A percentile compares a stretch with the other conserved stretches of the same genome.
phyloP scores from a whole-genome alignment of 2,329 filamentous ascomycete genomes.

The Ophiognomonia clavigignenti-juglandacearum region DNA sequence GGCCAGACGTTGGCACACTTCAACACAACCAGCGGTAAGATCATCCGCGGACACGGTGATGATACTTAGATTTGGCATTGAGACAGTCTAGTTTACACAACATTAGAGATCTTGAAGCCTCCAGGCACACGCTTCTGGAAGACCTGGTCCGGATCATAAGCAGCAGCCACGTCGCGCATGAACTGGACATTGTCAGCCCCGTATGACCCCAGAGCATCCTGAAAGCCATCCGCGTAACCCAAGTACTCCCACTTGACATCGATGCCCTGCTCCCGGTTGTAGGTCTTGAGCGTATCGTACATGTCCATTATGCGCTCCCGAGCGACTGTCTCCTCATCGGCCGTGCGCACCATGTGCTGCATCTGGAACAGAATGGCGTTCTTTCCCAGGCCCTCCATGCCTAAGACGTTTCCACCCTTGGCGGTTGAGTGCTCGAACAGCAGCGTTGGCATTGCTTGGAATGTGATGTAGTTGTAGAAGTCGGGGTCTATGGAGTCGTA shows the following conservation, averaged over 20 bases:
- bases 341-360: constrained; percentile 16
- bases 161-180: background rate
- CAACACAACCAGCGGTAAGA: too few species aligned
- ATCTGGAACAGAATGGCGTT: constrained; percentile 17
- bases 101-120: constrained; percentile 14
- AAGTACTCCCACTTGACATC: background rate
- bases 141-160: constrained; percentile 1
- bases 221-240: background rate
- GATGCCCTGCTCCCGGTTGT: constrained; percentile 12
- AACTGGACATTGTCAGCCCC: background rate
- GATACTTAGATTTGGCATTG: too few species aligned
- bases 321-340: constrained; percentile 19
- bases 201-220: background rate
- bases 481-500: too few species aligned
- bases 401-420: background rate
- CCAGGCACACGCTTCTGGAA: constrained; percentile 17
- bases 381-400: background rate
- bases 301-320: too few species aligned
- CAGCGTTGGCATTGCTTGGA: background rate
- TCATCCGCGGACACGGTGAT: too few species aligned
- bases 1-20: too few species aligned
- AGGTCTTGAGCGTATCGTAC: too few species aligned
- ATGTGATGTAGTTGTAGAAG: background rate
- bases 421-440: background rate
- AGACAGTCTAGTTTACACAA: too few species aligned